phyloP scores from a whole-genome alignment of 1,284 basidiomycete species.

The Neolentinus lepideus region DNA sequence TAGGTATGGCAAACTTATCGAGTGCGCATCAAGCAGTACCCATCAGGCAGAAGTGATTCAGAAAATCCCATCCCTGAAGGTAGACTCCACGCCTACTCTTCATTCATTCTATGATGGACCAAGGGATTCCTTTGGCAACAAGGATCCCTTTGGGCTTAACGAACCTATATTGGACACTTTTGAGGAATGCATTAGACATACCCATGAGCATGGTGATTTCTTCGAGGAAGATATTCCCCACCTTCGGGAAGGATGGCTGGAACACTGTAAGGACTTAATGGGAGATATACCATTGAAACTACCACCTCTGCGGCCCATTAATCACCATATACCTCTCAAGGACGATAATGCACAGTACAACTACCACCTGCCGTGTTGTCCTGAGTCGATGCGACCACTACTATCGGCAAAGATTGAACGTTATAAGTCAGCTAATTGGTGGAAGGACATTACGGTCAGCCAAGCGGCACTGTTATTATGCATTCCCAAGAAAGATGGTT shows the following conservation, averaged over 20 bases:
- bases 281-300: conserved; percentile 14
- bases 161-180: background rate
- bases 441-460: conserved; percentile 13
- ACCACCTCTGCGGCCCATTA: conserved; percentile 20
- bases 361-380: conserved; percentile 20
- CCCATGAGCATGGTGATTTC: background rate
- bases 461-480: conserved; percentile 21
- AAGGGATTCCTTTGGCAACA: background rate
- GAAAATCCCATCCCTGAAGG: background rate
- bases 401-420: conserved; percentile 21
- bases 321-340: conserved; percentile 24
- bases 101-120: background rate
- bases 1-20: background rate
- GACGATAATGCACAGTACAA: conserved; percentile 16
- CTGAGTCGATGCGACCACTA: conserved; percentile 15
- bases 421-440: conserved; percentile 23
- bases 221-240: conserved; percentile 11
- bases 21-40: background rate
- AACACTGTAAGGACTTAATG: conserved; percentile 15
- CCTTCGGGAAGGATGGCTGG: conserved; percentile 14
- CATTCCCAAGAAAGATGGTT: conserved; percentile 18
- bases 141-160: background rate
- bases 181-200: background rate
- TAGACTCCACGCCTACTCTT: background rate
- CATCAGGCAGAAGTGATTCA: background rate